Base-by-base conservation (phyloP, 2,329 filamentous ascomycete genomes). In the Calcarisporium arbuscula region DNA sequence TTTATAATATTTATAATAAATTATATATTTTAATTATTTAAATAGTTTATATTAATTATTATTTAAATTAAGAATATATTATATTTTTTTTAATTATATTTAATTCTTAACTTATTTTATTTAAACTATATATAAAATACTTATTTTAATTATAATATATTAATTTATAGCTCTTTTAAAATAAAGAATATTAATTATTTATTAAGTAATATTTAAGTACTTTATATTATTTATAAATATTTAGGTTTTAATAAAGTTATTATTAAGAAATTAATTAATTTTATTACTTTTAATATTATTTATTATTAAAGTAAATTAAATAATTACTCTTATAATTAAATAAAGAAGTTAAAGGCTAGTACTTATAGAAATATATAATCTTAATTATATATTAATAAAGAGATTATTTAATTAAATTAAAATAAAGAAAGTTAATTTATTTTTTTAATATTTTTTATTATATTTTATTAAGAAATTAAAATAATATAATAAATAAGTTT, bases 151-250 rank as follows among this genome's bases (percentile, higher is more conserved):
- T 25, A 25, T 25, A 25, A 25, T n/a, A 25, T 25, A 8, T 25
- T 25, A 25, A 25, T 25, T 25, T n/a, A n/a, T n/a, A n/a, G n/a
- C n/a, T 25, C n/a, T 25, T 25, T 25, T 25, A 25, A 25, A n/a
- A 25, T 25, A 25, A 25, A 9, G n/a, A n/a, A n/a, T n/a, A n/a
- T n/a, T n/a, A n/a, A n/a, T n/a, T n/a, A n/a, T n/a, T 25, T 25
- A 25, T 25, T 25, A 25, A 25, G n/a, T 9, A 25, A n/a, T 9
- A 9, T 25, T 25, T 25, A 25, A 25, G n/a, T 9, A n/a, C 8
- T n/a, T 9, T 25, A 25, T 25, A 25, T 9, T 25, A n/a, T 25
- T n/a, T n/a, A n/a, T n/a, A n/a, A n/a, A n/a, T n/a, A n/a, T n/a
- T n/a, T n/a, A n/a, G n/a, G n/a, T 25, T 25, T 25, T 25, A 25